Percentiles rank a stretch among this genome's conserved stretches.
phyloP scores from a whole-genome alignment of 2,329 filamentous ascomycete species.

The Colletotrichum navitas region DNA sequence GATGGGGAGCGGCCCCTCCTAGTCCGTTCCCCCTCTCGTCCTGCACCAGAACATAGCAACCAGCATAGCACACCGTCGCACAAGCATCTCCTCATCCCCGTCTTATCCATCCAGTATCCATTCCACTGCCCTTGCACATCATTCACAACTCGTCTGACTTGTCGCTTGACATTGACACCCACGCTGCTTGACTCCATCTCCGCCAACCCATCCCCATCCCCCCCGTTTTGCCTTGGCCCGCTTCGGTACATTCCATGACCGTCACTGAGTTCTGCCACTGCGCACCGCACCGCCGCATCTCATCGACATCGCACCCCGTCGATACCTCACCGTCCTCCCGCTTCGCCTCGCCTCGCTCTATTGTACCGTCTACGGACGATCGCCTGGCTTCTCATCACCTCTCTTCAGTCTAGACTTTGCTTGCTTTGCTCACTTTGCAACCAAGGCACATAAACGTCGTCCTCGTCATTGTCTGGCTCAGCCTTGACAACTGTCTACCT shows the following conservation, averaged over 20 bases:
- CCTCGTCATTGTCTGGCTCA: slow-evolving; percentile 10
- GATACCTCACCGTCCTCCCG: slow-evolving; percentile 14
- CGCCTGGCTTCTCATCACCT: background rate
- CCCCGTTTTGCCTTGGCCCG: slow-evolving; percentile 32
- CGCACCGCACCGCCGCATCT: slow-evolving; percentile 39
- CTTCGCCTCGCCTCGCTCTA: slow-evolving; percentile 13
- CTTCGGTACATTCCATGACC: slow-evolving; percentile 40
- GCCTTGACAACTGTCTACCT: slow-evolving; percentile 10
- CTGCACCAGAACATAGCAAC: slow-evolving; percentile 14
- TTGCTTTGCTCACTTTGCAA: background rate
- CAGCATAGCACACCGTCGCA: slow-evolving; percentile 22
- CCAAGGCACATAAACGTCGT: slow-evolving; percentile 10
- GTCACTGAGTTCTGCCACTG: slow-evolving; percentile 24
- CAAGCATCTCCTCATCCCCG: slow-evolving; percentile 21
- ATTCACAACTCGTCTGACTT: slow-evolving; percentile 31
- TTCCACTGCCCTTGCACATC: slow-evolving; percentile 19
- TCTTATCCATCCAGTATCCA: slow-evolving; percentile 26
- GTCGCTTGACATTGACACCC: slow-evolving; percentile 22
- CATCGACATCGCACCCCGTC: slow-evolving; percentile 33
- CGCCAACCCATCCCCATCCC: slow-evolving; percentile 31
- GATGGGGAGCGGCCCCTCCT: background rate
- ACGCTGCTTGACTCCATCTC: slow-evolving; percentile 27
- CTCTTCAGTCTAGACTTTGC: background rate
- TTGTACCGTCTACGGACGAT: background rate
- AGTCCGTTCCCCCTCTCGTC: background rate